Evolutionary conservation across 345 rosid species (phyloP).

Genomic region (Microthlaspi erraticum): DNA sequence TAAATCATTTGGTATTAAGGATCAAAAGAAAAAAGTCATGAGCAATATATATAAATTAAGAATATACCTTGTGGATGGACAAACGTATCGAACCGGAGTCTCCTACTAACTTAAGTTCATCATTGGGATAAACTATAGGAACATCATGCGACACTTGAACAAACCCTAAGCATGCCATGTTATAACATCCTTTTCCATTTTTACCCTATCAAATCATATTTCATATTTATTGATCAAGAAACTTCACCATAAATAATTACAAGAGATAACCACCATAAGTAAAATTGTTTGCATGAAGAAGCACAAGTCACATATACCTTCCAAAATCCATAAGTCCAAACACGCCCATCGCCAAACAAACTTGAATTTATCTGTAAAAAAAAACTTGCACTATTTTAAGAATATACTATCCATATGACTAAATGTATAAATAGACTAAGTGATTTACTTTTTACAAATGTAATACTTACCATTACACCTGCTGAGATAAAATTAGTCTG

Average conservation of each 20-base stretch:
- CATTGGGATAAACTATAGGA: background rate
- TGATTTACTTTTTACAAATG: background rate
- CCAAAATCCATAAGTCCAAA: slow-evolving; percentile 17
- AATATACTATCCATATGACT: background rate
- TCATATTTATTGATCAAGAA: background rate
- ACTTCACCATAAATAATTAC: too few species aligned
- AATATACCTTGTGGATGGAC: background rate
- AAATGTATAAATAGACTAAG: too few species aligned
- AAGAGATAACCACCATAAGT: background rate
- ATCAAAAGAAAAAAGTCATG: too few species aligned
- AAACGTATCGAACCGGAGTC: too few species aligned
- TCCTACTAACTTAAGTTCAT: too few species aligned
- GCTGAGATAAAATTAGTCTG: background rate
- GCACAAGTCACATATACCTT: background rate
- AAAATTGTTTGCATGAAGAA: background rate
- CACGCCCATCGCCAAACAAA: background rate
- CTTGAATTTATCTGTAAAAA: slow-evolving; percentile 12
- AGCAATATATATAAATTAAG: background rate
- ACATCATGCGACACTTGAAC: too few species aligned
- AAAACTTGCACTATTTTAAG: background rate
- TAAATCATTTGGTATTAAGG: too few species aligned
- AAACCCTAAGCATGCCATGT: too few species aligned
- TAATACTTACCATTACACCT: slow-evolving; percentile 10
- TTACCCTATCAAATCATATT: slow-evolving; percentile 9
- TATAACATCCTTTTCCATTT: background rate